These are phyloP conservation scores for Ustilago crameri DNA, from an alignment of 1,284 basidiomycete species.

Conservation along the genomic window DNA sequence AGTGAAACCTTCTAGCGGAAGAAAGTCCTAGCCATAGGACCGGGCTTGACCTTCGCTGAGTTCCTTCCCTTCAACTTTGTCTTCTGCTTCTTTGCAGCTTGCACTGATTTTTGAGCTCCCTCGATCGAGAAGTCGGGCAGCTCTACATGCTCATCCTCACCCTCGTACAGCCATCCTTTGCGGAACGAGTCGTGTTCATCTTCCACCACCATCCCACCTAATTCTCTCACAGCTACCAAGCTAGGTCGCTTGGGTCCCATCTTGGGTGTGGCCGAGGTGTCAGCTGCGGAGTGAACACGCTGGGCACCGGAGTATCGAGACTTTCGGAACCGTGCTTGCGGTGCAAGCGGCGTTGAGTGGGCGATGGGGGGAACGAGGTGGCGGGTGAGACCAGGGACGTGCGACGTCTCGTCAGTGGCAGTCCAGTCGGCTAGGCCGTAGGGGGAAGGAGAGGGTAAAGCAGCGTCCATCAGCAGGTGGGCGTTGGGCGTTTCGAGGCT, in stretches of 20 bases:
- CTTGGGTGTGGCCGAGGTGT: slow-evolving; percentile 6
- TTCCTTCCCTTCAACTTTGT: slow-evolving; percentile 7
- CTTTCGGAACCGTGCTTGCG: slow-evolving; percentile 1
- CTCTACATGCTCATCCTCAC: slow-evolving; percentile 9
- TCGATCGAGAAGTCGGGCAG: slow-evolving; percentile 46
- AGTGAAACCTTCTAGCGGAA: slow-evolving; percentile 22
- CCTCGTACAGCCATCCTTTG: slow-evolving; percentile 36
- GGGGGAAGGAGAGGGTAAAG: slow-evolving; percentile 32
- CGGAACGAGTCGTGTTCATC: slow-evolving; percentile 33
- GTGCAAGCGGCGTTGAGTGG: slow-evolving; percentile 34
- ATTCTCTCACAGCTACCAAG: not conserved
- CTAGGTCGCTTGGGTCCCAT: slow-evolving; percentile 2
- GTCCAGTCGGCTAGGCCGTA: slow-evolving; percentile 44
- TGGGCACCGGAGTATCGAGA: slow-evolving; percentile 44
- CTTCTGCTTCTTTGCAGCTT: slow-evolving; percentile 8
- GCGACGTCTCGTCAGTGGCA: slow-evolving; percentile 32
- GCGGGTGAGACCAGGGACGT: slow-evolving; percentile 21
- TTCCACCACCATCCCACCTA: slow-evolving; percentile 5
- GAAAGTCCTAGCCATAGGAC: slow-evolving; percentile 41
- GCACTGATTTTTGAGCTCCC: not conserved
- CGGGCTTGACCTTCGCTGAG: slow-evolving; percentile 32
- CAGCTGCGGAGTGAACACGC: slow-evolving; percentile 9
- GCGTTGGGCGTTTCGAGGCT: slow-evolving; percentile 26
- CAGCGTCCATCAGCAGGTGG: slow-evolving; percentile 20
- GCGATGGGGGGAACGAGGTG: not conserved